Conservation (phyloP, 192 early-diverging fungal genomes). For the Backusella luteola region DNA sequence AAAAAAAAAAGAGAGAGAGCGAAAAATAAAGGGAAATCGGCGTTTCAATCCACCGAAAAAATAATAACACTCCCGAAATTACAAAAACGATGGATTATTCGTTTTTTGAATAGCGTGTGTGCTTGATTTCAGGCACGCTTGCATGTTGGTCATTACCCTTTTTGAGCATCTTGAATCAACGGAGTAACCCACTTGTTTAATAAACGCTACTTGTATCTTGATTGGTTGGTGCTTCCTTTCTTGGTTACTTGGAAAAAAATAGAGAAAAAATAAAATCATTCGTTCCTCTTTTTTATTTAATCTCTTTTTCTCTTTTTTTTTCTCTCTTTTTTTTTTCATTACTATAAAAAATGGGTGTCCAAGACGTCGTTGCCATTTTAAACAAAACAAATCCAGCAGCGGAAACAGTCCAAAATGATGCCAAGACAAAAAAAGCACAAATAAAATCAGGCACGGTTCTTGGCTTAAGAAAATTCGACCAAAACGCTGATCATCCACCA, state of each 20-base stretch:
- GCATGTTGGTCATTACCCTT: conserved; percentile 1
- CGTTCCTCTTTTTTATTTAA: background rate
- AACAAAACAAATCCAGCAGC: background rate
- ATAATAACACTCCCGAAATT: background rate
- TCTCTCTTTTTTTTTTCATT: background rate
- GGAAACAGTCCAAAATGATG: background rate
- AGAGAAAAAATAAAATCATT: background rate
- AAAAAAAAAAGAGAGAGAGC: background rate
- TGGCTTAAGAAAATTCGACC: background rate
- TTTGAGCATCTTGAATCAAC: background rate
- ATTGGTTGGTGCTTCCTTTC: background rate
- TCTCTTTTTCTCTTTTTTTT: background rate
- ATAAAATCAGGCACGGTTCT: background rate
- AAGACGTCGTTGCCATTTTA: background rate
- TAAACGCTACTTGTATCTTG: background rate
- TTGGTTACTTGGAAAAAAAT: background rate
- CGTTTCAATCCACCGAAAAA: background rate
- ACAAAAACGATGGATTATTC: background rate
- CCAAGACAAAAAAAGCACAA: background rate
- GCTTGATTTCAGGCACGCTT: background rate
- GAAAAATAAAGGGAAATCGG: background rate
- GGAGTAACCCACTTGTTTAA: background rate
- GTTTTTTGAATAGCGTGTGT: too few relatives aligned
- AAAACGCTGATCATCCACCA: background rate
- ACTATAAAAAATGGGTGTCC: background rate